Conservation (phyloP, 2,329 filamentous ascomycete species). For the Hypoxylon sp. region DNA sequence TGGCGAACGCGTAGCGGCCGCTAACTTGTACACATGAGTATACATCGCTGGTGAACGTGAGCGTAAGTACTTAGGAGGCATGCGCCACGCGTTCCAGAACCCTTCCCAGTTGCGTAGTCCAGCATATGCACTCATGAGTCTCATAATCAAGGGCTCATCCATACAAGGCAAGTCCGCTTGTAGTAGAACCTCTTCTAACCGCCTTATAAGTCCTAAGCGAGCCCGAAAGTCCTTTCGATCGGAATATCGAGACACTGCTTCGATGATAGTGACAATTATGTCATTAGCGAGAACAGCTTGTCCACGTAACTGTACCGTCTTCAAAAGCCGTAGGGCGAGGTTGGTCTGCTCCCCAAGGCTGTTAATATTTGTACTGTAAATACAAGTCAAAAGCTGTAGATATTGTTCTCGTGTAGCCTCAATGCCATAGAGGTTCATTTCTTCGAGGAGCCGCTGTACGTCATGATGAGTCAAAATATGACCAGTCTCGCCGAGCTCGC, state of each 20-base stretch:
- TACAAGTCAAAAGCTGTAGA: constrained; percentile 55
- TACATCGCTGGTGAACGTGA: constrained; percentile 69
- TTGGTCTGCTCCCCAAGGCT: constrained; percentile 51
- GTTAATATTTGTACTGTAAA: constrained; percentile 52
- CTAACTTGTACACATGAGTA: constrained; percentile 62
- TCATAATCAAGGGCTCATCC: constrained; percentile 54
- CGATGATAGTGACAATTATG: constrained; percentile 64
- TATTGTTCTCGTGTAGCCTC: constrained; percentile 55
- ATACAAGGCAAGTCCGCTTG: constrained; percentile 57
- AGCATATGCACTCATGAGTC: constrained; percentile 63
- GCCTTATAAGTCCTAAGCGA: constrained; percentile 55
- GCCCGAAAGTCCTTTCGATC: constrained; percentile 53
- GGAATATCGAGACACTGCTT: constrained; percentile 54
- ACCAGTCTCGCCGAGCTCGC: constrained; percentile 29
- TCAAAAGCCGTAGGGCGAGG: constrained; percentile 60
- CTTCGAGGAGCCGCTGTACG: constrained; percentile 51
- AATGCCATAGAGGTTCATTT: constrained; percentile 57
- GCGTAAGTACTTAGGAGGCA: constrained; percentile 63
- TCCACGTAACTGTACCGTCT: constrained; percentile 61
- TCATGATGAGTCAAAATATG: constrained; percentile 41
- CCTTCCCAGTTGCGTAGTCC: constrained; percentile 63
- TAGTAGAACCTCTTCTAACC: constrained; percentile 61
- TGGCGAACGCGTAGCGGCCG: constrained; percentile 61
- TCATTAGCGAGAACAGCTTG: constrained; percentile 59
- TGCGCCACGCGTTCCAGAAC: constrained; percentile 73